phyloP scores from a whole-genome alignment of 495 filamentous ascomycete species.

The Aspergillus baeticus region DNA sequence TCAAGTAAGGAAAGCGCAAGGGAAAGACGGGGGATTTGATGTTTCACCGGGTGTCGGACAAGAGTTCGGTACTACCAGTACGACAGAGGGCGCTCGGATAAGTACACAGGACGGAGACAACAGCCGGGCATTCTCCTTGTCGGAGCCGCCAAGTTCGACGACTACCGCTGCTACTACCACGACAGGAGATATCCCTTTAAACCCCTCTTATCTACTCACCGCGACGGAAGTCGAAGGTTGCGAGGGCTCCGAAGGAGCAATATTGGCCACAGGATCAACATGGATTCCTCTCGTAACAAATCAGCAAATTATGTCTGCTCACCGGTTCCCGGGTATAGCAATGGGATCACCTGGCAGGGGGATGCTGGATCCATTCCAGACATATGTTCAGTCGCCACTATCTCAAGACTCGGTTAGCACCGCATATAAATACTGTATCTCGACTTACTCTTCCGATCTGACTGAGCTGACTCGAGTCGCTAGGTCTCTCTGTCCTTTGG shows the following conservation, averaged over 20 bases:
- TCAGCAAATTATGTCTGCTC: no score
- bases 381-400: neutral
- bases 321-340: no score
- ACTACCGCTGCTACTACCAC: neutral
- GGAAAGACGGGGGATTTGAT: no score
- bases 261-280: no score
- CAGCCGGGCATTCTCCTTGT: neutral
- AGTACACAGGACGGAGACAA: neutral
- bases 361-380: constrained; percentile 1
- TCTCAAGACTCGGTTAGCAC: neutral
- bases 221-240: no score
- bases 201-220: no score
- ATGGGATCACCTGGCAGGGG: no score
- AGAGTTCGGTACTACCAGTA: neutral
- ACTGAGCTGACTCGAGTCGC: no score
- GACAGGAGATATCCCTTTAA: no score
- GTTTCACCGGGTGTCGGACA: no score
- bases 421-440: neutral
- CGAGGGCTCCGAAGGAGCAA: no score
- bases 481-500: neutral
- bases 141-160: neutral
- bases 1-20: neutral
- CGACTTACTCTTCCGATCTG: neutral
- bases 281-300: no score
- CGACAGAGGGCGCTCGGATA: neutral